These are phyloP conservation scores for Talaromyces wortmannii DNA, from an alignment of 495 filamentous ascomycete species.

Conservation along the genomic window DNA sequence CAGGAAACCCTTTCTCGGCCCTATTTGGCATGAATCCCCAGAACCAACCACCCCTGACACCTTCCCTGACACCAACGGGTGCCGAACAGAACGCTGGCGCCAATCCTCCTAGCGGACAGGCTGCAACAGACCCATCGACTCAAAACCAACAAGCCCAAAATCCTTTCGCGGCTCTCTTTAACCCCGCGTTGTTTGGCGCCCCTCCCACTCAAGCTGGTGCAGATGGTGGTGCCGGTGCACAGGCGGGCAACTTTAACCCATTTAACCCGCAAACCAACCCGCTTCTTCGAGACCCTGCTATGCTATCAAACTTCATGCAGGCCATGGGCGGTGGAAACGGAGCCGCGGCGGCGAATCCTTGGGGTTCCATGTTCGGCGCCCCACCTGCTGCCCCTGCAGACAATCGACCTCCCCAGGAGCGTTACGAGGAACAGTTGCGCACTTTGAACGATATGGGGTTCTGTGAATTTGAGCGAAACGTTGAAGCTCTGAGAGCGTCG, in stretches of 20 bases:
- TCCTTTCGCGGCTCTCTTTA: constrained; percentile 47
- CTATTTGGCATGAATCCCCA: constrained; percentile 48
- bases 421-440: constrained; percentile 82
- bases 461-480: constrained; percentile 90
- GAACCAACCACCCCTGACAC: background rate
- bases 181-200: constrained; percentile 29
- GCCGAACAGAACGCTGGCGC: background rate
- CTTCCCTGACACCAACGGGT: background rate
- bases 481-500: constrained; percentile 78
- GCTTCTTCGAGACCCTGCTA: constrained; percentile 40
- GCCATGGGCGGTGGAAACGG: constrained; percentile 29
- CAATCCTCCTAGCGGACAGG: constrained; percentile 13
- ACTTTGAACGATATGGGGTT: constrained; percentile 99
- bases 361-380: constrained; percentile 31
- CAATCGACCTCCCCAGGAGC: constrained; percentile 85
- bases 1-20: constrained; percentile 65
- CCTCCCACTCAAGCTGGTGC: constrained; percentile 1
- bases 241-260: constrained; percentile 23
- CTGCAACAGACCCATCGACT: constrained; percentile 7
- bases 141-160: constrained; percentile 34
- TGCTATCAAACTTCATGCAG: constrained; percentile 41
- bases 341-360: constrained; percentile 22
- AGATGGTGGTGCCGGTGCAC: constrained; percentile 4
- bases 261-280: constrained; percentile 41
- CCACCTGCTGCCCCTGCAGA: constrained; percentile 50